Base-by-base conservation (phyloP, 2,329 filamentous ascomycete species). In the Calonectria fujianensis region DNA sequence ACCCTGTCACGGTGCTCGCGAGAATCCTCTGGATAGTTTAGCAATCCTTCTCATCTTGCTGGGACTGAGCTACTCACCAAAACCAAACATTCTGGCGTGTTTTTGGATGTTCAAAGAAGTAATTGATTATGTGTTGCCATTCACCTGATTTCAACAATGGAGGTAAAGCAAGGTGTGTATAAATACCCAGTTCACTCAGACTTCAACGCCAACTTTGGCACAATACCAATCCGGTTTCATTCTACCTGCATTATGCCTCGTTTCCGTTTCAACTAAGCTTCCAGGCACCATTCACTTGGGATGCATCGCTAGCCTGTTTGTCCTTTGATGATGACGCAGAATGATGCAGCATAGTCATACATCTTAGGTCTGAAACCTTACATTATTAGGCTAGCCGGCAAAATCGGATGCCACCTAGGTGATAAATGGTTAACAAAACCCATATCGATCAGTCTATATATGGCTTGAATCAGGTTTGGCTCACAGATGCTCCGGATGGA, bases 1-100 rank as follows among this genome's bases (percentile, higher is more conserved):
- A 87, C 80, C 78, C 88, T 78, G 75, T 89, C 84, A 78, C 86
- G 88, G 35, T 65, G 39, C 6, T 75, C 67, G 9, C 68, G 59
- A 16, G 61, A 67, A 6, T 75, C 74, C 52, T 70, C 74, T 75
- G 2, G 11, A n/a, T 8, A 18, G n/a, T 32, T 64, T 16, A 68
- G 32, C 29, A 16, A 24, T 20, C 45, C 13, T 6, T 32, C 50
- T 14, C 10, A 8, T 1, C 18, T 6, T 7, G 6, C 4, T 9
- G 14, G 8, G 10, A 16, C 27, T 13, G 11, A 16, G 27, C 6
- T 20, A 51, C 74, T 39, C 1, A 75, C 74, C 74, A 14, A 75
- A 75, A n/a, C 70, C 74, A 41, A 75, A 74, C 70, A 75, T 73
- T 24, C 51, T 73, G 32, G 27, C 35, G 10, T 11, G n/a, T 48